These are phyloP conservation scores for Microcyclospora pomicola DNA, from an alignment of 2,329 filamentous ascomycete species.

Conservation along the genomic window DNA sequence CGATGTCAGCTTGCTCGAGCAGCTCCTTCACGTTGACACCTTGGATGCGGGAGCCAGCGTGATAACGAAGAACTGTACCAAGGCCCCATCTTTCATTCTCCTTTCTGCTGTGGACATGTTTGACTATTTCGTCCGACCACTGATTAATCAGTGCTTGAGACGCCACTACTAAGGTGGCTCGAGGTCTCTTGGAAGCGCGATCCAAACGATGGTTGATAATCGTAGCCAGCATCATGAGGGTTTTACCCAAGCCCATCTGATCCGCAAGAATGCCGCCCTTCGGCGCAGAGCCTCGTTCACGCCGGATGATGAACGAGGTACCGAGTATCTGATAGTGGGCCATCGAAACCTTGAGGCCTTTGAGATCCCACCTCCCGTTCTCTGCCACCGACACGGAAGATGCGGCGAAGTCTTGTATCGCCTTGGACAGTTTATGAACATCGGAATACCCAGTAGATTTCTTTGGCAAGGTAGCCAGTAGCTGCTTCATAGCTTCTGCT, in stretches of 20 bases:
- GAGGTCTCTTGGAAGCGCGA: constrained; percentile 8
- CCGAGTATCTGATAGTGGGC: constrained; percentile 40
- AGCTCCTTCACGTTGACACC: constrained; percentile 1
- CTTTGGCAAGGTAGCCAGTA: constrained; percentile 27
- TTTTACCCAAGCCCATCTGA: constrained; percentile 99
- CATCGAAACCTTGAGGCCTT: constrained; percentile 35
- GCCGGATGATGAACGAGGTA: constrained; percentile 39
- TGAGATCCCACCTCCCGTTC: constrained; percentile 29
- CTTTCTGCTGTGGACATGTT: constrained; percentile 7
- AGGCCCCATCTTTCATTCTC: constrained; percentile 12
- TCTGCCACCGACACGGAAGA: constrained; percentile 15
- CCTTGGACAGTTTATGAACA: neutral
- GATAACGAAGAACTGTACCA: constrained; percentile 7
- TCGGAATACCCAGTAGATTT: neutral
- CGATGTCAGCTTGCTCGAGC: constrained; percentile 13
- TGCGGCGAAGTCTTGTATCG: neutral
- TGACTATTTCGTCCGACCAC: constrained; percentile 22
- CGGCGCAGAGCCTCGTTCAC: constrained; percentile 32
- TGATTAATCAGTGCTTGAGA: constrained; percentile 27
- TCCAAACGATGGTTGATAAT: constrained; percentile 26
- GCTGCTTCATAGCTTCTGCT: constrained; percentile 25
- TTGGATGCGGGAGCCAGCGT: constrained; percentile 6
- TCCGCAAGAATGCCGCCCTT: constrained; percentile 76
- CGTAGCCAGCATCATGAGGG: constrained; percentile 47
- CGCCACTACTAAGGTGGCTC: constrained; percentile 31